A percentile compares a stretch with the other conserved stretches of the same genome.
Conservation (phyloP, 2,329 filamentous ascomycete species). For the Botrytis elliptica region DNA sequence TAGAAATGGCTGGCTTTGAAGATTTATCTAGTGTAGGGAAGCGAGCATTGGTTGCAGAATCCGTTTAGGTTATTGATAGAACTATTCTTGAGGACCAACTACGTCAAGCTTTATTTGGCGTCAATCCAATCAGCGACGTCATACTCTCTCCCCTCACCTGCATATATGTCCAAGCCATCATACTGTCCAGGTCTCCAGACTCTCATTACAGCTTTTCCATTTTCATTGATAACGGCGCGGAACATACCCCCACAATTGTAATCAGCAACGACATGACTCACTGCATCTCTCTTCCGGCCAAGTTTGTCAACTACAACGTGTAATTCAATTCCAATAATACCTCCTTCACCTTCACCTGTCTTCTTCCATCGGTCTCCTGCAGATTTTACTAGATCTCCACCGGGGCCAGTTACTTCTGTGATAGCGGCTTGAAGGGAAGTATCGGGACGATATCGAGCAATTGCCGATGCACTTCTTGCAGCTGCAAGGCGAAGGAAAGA, state of each 20-base stretch:
- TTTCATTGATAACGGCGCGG: conserved; percentile 69
- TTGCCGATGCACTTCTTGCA: conserved; percentile 68
- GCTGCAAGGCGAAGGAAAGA: conserved; percentile 75
- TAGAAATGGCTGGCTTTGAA: not conserved
- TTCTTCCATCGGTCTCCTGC: conserved; percentile 71
- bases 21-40: not conserved
- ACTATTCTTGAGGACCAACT: not conserved
- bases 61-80: not conserved
- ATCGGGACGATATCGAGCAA: conserved; percentile 59
- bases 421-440: conserved; percentile 57
- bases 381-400: conserved; percentile 71
- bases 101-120: not conserved
- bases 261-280: conserved; percentile 64
- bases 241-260: conserved; percentile 91
- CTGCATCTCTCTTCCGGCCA: conserved; percentile 41
- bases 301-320: conserved; percentile 48
- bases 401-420: conserved; percentile 63
- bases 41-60: not conserved
- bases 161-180: conserved; percentile 36
- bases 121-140: conserved; percentile 34
- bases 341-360: conserved; percentile 78
- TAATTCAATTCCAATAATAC: conserved; percentile 78
- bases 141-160: conserved; percentile 38
- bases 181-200: conserved; percentile 48
- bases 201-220: conserved; percentile 56